These are phyloP conservation scores for Capsicum chinense DNA, from an alignment of 257 asterid species.

Conservation along the genomic window DNA sequence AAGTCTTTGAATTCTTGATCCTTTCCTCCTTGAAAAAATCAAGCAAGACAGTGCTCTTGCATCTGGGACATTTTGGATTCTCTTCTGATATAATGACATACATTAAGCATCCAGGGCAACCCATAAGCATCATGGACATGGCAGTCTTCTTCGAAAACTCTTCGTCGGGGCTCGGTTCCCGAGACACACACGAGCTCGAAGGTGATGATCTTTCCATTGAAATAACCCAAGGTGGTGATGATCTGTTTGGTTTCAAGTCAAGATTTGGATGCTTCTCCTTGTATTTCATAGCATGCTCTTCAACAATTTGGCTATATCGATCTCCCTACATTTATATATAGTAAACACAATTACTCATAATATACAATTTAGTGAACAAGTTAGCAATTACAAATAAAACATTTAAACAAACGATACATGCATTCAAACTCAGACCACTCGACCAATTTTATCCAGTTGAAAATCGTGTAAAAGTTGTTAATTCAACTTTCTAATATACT, in stretches of 20 bases:
- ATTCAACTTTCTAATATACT: too few species aligned
- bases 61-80: constrained; percentile 59
- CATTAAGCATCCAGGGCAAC: constrained; percentile 62
- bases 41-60: constrained; percentile 67
- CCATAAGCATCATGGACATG: constrained; percentile 52
- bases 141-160: constrained; percentile 15
- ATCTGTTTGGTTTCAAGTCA: constrained; percentile 51
- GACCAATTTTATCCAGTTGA: too few species aligned
- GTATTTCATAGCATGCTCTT: constrained; percentile 36
- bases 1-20: constrained; percentile 39
- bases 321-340: background rate
- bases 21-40: constrained; percentile 53
- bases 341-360: background rate
- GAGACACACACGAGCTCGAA: constrained; percentile 52
- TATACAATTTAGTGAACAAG: background rate
- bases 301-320: background rate
- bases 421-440: too few species aligned
- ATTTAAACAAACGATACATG: background rate
- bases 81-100: constrained; percentile 51
- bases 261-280: constrained; percentile 41
- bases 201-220: constrained; percentile 44
- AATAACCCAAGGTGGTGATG: constrained; percentile 35
- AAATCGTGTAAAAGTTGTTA: too few species aligned
- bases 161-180: constrained; percentile 41
- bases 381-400: too few species aligned